Evolutionary conservation across 2,329 filamentous ascomycete genomes (phyloP).

Genomic region (Daldinia sp.): DNA sequence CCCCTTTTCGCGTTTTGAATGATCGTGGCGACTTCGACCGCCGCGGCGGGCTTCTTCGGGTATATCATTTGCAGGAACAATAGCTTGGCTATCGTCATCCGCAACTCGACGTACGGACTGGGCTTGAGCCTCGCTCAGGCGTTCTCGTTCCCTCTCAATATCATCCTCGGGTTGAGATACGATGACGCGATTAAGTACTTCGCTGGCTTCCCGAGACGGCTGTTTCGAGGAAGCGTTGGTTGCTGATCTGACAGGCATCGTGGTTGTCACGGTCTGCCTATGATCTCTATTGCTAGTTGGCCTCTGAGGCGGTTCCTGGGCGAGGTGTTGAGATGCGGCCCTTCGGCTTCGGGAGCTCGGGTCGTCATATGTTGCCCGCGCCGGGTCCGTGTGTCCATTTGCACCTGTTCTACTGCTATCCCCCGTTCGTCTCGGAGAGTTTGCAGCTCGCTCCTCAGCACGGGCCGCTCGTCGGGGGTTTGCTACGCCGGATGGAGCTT

Average conservation of each 20-base stretch:
- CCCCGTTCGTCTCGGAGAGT: conserved; percentile 57
- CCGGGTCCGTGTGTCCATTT: conserved; percentile 51
- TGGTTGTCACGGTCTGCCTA: conserved; percentile 52
- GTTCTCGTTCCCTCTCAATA: conserved; percentile 76
- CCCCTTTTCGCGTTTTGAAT: conserved; percentile 74
- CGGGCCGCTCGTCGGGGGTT: conserved; percentile 60
- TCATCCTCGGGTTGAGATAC: conserved; percentile 82
- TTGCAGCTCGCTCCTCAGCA: conserved; percentile 59
- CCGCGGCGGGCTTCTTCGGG: conserved; percentile 62
- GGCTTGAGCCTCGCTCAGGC: conserved; percentile 71
- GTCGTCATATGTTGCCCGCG: conserved; percentile 52
- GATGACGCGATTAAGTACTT: conserved; percentile 81
- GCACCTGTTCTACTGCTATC: conserved; percentile 54
- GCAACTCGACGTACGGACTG: conserved; percentile 52
- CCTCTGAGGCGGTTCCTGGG: conserved; percentile 57
- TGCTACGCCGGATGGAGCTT: conserved; percentile 53
- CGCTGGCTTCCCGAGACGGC: conserved; percentile 80
- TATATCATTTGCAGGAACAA: conserved; percentile 58
- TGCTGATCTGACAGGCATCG: conserved; percentile 60
- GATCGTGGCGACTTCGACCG: conserved; percentile 70
- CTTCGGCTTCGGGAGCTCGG: conserved; percentile 56
- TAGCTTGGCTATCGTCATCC: conserved; percentile 58
- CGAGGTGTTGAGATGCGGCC: conserved; percentile 51
- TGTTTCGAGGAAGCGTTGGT: conserved; percentile 66
- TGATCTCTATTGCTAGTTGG: conserved; percentile 57